Percentiles rank a stretch among this genome's conserved stretches.
These are phyloP conservation scores for Salvia rosmarinus DNA, from an alignment of 257 asterid genomes.

Conservation along the genomic window DNA sequence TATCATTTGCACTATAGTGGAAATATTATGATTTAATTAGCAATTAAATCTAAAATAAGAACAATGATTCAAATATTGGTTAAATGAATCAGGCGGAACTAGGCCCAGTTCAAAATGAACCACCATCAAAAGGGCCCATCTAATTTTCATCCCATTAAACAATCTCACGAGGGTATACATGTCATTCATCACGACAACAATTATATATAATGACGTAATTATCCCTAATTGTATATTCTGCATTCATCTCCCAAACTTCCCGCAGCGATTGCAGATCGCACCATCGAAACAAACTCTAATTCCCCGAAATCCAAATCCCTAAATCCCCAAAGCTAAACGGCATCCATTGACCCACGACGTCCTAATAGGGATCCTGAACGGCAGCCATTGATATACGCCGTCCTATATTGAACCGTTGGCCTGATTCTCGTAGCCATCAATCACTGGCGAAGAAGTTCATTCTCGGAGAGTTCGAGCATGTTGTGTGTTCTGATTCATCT, in stretches of 20 bases:
- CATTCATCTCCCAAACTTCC: not conserved
- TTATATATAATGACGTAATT: too few relatives aligned
- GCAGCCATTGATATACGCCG: conserved; percentile 6
- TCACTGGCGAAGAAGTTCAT: not conserved
- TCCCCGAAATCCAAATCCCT: conserved; percentile 21
- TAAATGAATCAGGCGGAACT: too few relatives aligned
- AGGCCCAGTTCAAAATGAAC: too few relatives aligned
- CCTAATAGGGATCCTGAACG: not conserved
- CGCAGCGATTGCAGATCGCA: not conserved
- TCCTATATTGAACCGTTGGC: not conserved
- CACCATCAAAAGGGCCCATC: too few relatives aligned
- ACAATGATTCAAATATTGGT: too few relatives aligned
- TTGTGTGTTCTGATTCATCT: conserved; percentile 10
- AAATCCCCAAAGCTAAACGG: conserved; percentile 1
- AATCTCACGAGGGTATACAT: too few relatives aligned
- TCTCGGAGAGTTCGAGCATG: not conserved
- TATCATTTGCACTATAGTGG: too few relatives aligned
- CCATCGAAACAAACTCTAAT: not conserved
- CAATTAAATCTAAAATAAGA: too few relatives aligned
- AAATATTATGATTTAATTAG: too few relatives aligned
- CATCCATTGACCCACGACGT: not conserved
- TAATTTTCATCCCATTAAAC: too few relatives aligned
- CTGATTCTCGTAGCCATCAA: not conserved
- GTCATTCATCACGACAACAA: too few relatives aligned
- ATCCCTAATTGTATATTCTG: conserved; percentile 10